phyloP scores from a whole-genome alignment of 2,329 filamentous ascomycete species.

The Fusarium sp. region DNA sequence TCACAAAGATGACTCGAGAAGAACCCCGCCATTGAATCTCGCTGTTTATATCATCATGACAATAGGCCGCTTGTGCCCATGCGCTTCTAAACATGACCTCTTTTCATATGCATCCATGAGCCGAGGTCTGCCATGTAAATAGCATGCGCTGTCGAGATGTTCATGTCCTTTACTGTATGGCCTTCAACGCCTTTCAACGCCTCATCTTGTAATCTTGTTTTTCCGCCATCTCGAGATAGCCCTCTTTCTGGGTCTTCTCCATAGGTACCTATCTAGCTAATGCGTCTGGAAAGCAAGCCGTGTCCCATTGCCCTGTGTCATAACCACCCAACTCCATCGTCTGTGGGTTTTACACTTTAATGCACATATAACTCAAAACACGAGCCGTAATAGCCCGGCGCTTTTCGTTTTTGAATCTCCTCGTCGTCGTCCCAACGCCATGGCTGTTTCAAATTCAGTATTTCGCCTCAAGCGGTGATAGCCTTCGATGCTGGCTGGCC shows the following conservation, averaged over 20 bases:
- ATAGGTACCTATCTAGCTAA: conserved; percentile 10
- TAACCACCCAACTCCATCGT: conserved; percentile 15
- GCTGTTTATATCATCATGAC: no score
- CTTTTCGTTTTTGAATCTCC: not conserved
- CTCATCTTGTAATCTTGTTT: conserved; percentile 11
- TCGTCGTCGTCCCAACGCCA: not conserved
- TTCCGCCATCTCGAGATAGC: conserved; percentile 1
- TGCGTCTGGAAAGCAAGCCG: conserved; percentile 6
- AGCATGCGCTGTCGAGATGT: not conserved
- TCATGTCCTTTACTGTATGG: not conserved
- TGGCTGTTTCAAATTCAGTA: not conserved
- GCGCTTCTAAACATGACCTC: no score
- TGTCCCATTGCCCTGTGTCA: conserved; percentile 2
- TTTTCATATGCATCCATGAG: not conserved
- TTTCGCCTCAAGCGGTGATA: conserved; percentile 44
- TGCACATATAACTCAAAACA: conserved; percentile 10
- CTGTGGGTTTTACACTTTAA: conserved; percentile 14
- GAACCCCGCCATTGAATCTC: no score
- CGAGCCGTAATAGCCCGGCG: not conserved
- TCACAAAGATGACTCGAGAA: no score
- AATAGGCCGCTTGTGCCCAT: no score
- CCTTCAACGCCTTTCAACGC: conserved; percentile 34
- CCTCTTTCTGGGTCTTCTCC: not conserved
- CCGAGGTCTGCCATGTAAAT: not conserved
- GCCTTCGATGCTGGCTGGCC: conserved; percentile 40